A percentile compares a stretch with the other conserved stretches of the same genome.
phyloP scores from a whole-genome alignment of 768 basidiomycete genomes.

The Russula emetica region DNA sequence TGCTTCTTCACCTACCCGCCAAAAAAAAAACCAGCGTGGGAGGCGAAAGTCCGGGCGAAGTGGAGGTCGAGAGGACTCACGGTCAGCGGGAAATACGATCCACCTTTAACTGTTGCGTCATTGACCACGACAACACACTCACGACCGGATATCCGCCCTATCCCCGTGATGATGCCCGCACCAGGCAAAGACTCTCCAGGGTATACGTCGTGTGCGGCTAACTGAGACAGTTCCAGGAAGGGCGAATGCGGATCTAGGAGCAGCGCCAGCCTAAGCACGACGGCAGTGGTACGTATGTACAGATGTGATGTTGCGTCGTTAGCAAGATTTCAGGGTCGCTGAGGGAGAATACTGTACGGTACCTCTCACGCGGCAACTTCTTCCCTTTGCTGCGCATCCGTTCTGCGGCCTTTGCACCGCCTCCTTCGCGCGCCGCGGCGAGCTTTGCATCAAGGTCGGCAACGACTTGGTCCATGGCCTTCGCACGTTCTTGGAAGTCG shows the following conservation, averaged over 20 bases:
- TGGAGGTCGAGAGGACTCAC: slow-evolving; percentile 37
- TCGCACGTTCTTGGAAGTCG: slow-evolving; percentile 63
- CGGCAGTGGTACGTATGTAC: background rate
- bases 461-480: slow-evolving; percentile 67
- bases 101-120: slow-evolving; percentile 91
- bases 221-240: slow-evolving; percentile 80
- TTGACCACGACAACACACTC: slow-evolving; percentile 92
- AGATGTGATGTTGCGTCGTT: background rate
- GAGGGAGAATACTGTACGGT: slow-evolving; percentile 25
- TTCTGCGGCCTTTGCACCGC: slow-evolving; percentile 68
- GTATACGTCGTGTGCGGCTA: slow-evolving; percentile 89
- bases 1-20: slow-evolving; percentile 82
- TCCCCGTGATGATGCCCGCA: slow-evolving; percentile 86
- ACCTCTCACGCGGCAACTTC: slow-evolving; percentile 82
- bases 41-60: background rate
- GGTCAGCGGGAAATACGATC: slow-evolving; percentile 86
- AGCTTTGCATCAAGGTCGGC: slow-evolving; percentile 58
- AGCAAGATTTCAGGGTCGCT: background rate
- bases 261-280: slow-evolving; percentile 35
- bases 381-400: slow-evolving; percentile 77
- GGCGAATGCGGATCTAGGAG: slow-evolving; percentile 84
- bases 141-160: slow-evolving; percentile 62
- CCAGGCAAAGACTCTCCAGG: slow-evolving; percentile 70
- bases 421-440: slow-evolving; percentile 59
- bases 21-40: background rate